Percentiles rank a stretch among this genome's conserved stretches.
These are phyloP conservation scores for Linum usitatissimum DNA, from an alignment of 345 rosid species.

Conservation along the genomic window DNA sequence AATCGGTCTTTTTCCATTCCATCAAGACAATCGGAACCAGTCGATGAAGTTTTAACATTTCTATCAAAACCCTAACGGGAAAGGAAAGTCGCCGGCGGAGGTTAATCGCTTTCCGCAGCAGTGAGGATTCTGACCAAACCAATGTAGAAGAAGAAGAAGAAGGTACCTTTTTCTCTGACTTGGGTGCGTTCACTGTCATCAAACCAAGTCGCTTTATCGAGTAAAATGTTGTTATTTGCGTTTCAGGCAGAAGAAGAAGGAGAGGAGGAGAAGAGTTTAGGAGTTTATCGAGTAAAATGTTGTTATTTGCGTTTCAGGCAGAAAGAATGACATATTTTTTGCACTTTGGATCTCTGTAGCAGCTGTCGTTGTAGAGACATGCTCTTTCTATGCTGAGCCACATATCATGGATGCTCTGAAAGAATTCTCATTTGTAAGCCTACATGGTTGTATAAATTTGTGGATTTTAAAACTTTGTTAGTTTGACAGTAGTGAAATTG, in stretches of 20 bases:
- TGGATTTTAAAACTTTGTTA: too few species aligned
- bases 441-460: too few species aligned
- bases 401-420: too few species aligned
- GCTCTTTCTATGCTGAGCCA: too few species aligned
- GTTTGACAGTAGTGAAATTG: too few species aligned
- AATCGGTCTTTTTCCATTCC: conserved; percentile 16
- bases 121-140: conserved; percentile 22
- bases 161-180: conserved; percentile 5
- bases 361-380: too few species aligned
- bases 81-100: conserved; percentile 13
- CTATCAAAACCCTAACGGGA: conserved; percentile 9
- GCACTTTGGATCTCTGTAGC: too few species aligned
- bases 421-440: too few species aligned
- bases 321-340: too few species aligned
- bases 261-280: conserved; percentile 32
- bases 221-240: conserved; percentile 3
- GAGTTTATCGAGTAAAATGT: conserved; percentile 59
- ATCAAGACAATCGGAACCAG: conserved; percentile 7
- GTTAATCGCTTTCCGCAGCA: conserved; percentile 17
- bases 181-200: background rate
- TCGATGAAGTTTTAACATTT: conserved; percentile 9
- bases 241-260: conserved; percentile 16
- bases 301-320: too few species aligned
- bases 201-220: background rate
- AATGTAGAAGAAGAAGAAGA: conserved; percentile 41